Evolutionary conservation across 495 filamentous ascomycete species (phyloP), one percentile per base, ranked within the genome.

Genomic region (Xylaria longipes): DNA sequence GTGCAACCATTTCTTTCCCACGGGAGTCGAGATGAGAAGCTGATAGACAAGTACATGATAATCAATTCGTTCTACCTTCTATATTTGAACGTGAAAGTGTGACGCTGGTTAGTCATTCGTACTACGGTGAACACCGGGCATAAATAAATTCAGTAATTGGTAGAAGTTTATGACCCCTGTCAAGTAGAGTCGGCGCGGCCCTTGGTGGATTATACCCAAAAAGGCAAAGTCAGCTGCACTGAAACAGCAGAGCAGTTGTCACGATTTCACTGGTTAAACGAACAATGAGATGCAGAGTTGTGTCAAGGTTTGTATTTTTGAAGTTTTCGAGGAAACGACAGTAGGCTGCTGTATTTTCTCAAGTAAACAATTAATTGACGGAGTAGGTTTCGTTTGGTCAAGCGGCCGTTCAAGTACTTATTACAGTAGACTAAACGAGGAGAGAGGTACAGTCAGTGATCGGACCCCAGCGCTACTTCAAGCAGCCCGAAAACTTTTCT

Each of bases 401-500:
- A 9, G 48, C 22, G 33, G 57, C 17, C n/a, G 20, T n/a, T 37
- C 7, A 11, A n/a, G 31, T 8, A 11, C 17, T 3, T 27, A 43
- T 27, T 25, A n/a, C n/a, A n/a, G n/a, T n/a, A 20, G 22, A 45
- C 22, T 31, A 1, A 6, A 25, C 20, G 2, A 22, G 14, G 11
- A 43, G 35, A 20, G 60, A 43, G 52, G 17, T 37, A 37, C 57
- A 37, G 39, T 41, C 12, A 22, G 29, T 9, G 56, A 12, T 17
- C 5, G 12, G 57, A 22, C 33, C 57, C 57, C 20, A 3, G 37
- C 7, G 57, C 31, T 60, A 64, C 68, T 25, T 70, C 25, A 11
- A 22, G 22, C 22, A 31, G 37, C 69, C 35, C 54, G 69, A 71
- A 71, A 65, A 71, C 69, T 71, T 71, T 71, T 71, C 48, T 52